Conservation (phyloP, 2,329 filamentous ascomycete genomes). For the Fusarium sp. region DNA sequence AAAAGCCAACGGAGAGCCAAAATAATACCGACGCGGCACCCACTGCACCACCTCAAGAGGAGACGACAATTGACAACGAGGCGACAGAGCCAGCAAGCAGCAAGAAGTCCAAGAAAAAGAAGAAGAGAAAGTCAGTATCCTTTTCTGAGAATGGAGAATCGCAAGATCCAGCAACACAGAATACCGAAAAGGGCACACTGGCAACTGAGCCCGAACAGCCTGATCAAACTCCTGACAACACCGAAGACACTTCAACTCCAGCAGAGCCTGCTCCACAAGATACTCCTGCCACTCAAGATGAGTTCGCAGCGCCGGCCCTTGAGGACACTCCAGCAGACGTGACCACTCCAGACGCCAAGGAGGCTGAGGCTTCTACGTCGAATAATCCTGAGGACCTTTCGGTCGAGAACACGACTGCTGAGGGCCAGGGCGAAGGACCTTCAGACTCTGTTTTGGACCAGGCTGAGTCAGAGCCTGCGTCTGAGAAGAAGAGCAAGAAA, state of each 20-base stretch:
- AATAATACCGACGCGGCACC: background rate
- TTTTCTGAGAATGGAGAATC: conserved; percentile 24
- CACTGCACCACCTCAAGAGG: conserved; percentile 7
- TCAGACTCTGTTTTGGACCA: background rate
- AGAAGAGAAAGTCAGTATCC: conserved; percentile 46
- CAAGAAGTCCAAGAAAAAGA: conserved; percentile 48
- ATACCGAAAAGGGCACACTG: conserved; percentile 4
- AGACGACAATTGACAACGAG: conserved; percentile 31
- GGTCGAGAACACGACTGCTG: conserved; percentile 4
- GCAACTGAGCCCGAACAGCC: conserved; percentile 25
- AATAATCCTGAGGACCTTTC: background rate
- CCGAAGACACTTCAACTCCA: background rate
- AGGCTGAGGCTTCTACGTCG: background rate
- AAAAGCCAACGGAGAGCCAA: background rate
- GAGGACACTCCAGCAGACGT: background rate
- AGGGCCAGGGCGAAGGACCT: conserved; percentile 15
- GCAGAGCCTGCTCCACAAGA: background rate
- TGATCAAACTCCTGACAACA: conserved; percentile 1
- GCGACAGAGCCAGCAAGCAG: conserved; percentile 14
- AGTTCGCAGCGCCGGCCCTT: background rate
- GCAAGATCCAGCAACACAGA: conserved; percentile 19
- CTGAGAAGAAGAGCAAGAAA: conserved; percentile 49
- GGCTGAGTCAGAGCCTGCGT: conserved; percentile 12
- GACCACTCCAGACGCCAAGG: conserved; percentile 4
- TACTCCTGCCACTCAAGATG: background rate